phyloP scores from a whole-genome alignment of 768 basidiomycete species.

The Auricularia heimuer region DNA sequence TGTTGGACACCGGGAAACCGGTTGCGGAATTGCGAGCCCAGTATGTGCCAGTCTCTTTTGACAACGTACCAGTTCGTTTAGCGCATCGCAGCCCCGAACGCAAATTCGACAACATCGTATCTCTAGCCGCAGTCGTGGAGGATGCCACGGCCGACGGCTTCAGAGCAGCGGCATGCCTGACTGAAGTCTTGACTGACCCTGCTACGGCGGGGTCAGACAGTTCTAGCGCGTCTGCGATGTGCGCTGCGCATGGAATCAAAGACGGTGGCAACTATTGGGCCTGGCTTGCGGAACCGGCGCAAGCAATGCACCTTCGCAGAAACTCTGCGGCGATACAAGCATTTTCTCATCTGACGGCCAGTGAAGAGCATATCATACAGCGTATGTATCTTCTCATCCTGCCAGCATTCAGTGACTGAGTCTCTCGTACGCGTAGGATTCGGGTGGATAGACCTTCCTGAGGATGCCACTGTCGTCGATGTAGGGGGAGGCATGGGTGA shows the following conservation, averaged over 20 bases:
- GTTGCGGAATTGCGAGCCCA: not conserved
- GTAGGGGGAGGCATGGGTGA: conserved; percentile 16
- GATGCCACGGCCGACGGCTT: conserved; percentile 15
- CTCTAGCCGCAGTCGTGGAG: conserved; percentile 13
- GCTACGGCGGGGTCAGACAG: conserved; percentile 15
- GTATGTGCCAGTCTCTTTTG: not conserved
- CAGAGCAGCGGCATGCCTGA: conserved; percentile 14
- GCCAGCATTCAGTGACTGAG: conserved; percentile 7
- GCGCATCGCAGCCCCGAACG: conserved; percentile 4
- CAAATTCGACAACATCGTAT: conserved; percentile 15
- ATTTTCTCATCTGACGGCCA: too few relatives aligned
- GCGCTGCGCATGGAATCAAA: conserved; percentile 16
- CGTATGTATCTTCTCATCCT: too few relatives aligned
- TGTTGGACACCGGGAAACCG: conserved; percentile 14
- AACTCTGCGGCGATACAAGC: too few relatives aligned
- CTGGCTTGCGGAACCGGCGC: too few relatives aligned
- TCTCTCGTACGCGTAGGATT: conserved; percentile 11
- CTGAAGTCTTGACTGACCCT: conserved; percentile 15
- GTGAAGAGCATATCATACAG: too few relatives aligned
- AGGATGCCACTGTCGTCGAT: conserved; percentile 14
- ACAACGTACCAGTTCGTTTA: too few relatives aligned
- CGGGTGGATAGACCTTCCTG: conserved; percentile 3
- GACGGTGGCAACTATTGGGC: conserved; percentile 18
- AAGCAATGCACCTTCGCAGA: too few relatives aligned
- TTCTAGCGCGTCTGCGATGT: conserved; percentile 17